A percentile compares a stretch with the other conserved stretches of the same genome.
Evolutionary conservation across 2,329 filamentous ascomycete species (phyloP).

Genomic region (Aspergillus quadrilineatus): DNA sequence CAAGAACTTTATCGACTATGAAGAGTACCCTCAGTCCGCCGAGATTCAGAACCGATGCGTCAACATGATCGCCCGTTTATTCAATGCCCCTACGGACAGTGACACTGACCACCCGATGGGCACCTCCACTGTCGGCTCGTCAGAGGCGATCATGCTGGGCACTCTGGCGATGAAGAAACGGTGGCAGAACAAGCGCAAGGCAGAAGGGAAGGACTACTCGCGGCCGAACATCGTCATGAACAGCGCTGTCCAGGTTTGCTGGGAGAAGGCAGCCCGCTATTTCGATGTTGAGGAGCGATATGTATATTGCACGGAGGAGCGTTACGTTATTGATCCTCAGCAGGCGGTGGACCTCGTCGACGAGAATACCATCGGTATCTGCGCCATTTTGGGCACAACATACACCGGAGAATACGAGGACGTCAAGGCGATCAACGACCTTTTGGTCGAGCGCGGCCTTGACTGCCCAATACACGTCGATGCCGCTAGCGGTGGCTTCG

Average conservation of each 20-base stretch:
- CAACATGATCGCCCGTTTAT: slow-evolving; percentile 85
- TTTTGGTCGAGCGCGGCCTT: slow-evolving; percentile 71
- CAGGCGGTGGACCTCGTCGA: slow-evolving; percentile 62
- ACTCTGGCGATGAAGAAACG: slow-evolving; percentile 88
- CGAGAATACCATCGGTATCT: slow-evolving; percentile 84
- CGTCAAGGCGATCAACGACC: slow-evolving; percentile 85
- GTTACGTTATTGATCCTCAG: slow-evolving; percentile 64
- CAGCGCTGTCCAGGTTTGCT: slow-evolving; percentile 92
- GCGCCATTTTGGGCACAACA: slow-evolving; percentile 84
- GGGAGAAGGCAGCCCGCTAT: slow-evolving; percentile 88
- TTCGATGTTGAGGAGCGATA: slow-evolving; percentile 92
- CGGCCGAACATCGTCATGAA: slow-evolving; percentile 94
- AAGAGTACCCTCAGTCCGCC: slow-evolving; percentile 77
- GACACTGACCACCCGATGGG: slow-evolving; percentile 68
- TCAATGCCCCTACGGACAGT: slow-evolving; percentile 67
- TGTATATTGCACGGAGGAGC: slow-evolving; percentile 60
- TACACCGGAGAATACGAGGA: slow-evolving; percentile 97
- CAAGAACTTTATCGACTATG: slow-evolving; percentile 94
- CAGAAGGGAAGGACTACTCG: slow-evolving; percentile 75
- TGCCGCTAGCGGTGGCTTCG: slow-evolving; percentile 87
- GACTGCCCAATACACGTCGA: slow-evolving; percentile 92
- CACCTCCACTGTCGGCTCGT: slow-evolving; percentile 84
- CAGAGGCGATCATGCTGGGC: slow-evolving; percentile 61
- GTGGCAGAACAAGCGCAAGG: slow-evolving; percentile 84
- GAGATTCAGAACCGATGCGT: slow-evolving; percentile 91